Evolutionary conservation across 2,329 filamentous ascomycete species (phyloP), one percentile per base, ranked within the genome.

Genomic region (Trichoderma citrinoviride): DNA sequence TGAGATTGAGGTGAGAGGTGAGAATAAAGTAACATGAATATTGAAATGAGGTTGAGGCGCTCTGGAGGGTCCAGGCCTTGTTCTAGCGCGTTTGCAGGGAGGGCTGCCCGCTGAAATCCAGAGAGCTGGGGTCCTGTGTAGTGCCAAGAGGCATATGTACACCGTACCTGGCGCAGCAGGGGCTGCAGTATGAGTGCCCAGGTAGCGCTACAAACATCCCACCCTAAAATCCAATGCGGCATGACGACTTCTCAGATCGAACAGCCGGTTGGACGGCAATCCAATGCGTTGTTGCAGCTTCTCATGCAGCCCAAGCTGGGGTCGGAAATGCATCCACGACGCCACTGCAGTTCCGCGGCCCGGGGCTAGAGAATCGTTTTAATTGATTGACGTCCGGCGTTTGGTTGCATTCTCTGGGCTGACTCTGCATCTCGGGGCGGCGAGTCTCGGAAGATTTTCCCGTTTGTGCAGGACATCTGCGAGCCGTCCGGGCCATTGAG

Each of bases 281-380:
- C 14, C 10, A 37, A 27, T 19, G 21, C 49, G 46, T n/a, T n/a
- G n/a, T n/a, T 62, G 58, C 58, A 46, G 58, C 47, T 61, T 61
- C 33, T 44, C n/a, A 61, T 62, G 58, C 58, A 62, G 58, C 47
- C 58, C 12, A 53, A 53, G 49, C 21, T 33, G 37, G 55, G 44
- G 47, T 58, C 55, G 55, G 55, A n/a, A 47, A 58, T 47, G 55
- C 55, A 62, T 62, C 58, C 58, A 27, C 33, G 37, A 62, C 58
- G 58, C 58, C 58, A 62, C 58, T 25, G 58, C 47, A 40, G 58
- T 25, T 61, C 54, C 37, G 14, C 43, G 17, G 49, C 49, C n/a
- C 47, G 49, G 25, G 33, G 15, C 58, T 62, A 62, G 46, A 62
- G n/a, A 47, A 46, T 17, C 27, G 37, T n/a, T 25, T 25, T 44